Base-by-base conservation (phyloP, 176 grass and related monocot genomes). In the Eleusine indica region DNA sequence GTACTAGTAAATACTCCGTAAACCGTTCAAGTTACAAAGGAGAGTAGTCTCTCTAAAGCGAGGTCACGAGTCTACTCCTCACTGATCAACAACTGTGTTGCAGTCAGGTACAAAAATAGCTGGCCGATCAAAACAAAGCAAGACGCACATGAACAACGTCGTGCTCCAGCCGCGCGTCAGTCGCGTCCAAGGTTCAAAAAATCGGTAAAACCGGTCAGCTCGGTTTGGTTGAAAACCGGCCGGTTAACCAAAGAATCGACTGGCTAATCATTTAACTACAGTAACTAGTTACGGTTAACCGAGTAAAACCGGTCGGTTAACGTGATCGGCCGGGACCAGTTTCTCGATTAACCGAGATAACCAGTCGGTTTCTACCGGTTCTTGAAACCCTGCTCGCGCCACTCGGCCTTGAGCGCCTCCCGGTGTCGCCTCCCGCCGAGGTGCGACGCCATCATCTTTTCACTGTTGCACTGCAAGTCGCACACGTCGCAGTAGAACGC, bases 341-440 rank as follows among this genome's bases (percentile, higher is more conserved):
- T 25, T 25, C 0, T 25, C 0, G 25, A 25, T 25, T 25, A 25
- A 25, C 25, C 25, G 25, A 0, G 25, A 25, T 25, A 25, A 25
- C 25, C 25, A 25, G 25, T 0, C 25, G 25, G 25, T 25, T 25
- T 25, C 25, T 25, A 0, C 25, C 25, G 25, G 25, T 25, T 25
- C 25, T 25, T 25, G 25, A 25, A 25, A 0, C 25, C 13, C 75
- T 60, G 53, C 9, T 53, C 11, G 44, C 44, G 44, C 44, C 9
- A 10, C 7, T 1, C 44, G 2, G 6, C 54, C 41, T 42, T 15
- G 38, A 86, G 19, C 9, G 17, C 43, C 58, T 52, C 65, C 72
- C 53, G 11, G 72, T 77, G 85, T 44, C 12, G 61, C 42, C 38
- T 87, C 29, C 85, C 71, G 30, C 0, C 4, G 9, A 82, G 51